A percentile compares a stretch with the other conserved stretches of the same genome.
These are phyloP conservation scores for Aspergillus terreus DNA, from an alignment of 2,329 filamentous ascomycete species.

Conservation along the genomic window DNA sequence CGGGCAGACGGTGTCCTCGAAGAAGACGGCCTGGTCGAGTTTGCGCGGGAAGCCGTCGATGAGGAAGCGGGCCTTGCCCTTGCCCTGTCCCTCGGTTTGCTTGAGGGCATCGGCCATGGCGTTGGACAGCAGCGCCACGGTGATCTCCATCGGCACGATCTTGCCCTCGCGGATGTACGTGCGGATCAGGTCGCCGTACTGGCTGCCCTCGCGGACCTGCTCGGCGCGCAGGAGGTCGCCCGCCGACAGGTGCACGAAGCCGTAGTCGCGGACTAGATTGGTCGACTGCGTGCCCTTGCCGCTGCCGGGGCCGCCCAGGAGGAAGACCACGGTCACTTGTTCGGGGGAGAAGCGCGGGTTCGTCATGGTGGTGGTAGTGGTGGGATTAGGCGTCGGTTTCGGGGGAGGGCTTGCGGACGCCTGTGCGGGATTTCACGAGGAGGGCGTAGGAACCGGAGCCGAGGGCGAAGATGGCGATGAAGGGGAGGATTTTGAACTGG, in stretches of 20 bases:
- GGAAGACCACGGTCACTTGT: conserved; percentile 91
- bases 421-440: conserved; percentile 49
- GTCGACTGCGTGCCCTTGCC: conserved; percentile 96
- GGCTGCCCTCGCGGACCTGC: conserved; percentile 77
- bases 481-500: conserved; percentile 41
- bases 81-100: too few species aligned
- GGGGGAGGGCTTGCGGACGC: conserved; percentile 34
- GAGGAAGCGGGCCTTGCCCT: conserved; percentile 65
- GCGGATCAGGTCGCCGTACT: conserved; percentile 91
- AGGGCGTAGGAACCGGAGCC: conserved; percentile 50
- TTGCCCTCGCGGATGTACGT: conserved; percentile 89
- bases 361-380: conserved; percentile 13
- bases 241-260: conserved; percentile 88
- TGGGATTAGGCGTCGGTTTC: not conserved
- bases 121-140: conserved; percentile 87
- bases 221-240: conserved; percentile 92
- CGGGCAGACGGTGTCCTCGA: conserved; percentile 83
- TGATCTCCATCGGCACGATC: conserved; percentile 99
- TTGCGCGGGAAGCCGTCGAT: conserved; percentile 88
- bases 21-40: conserved; percentile 93
- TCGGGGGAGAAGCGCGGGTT: conserved; percentile 70
- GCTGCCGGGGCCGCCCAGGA: conserved; percentile 90
- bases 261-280: conserved; percentile 79
- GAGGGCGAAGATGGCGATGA: conserved; percentile 43
- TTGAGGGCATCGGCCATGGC: conserved; percentile 72